phyloP scores from a whole-genome alignment of 2,329 filamentous ascomycete species.

The Monosporascus sp. region DNA sequence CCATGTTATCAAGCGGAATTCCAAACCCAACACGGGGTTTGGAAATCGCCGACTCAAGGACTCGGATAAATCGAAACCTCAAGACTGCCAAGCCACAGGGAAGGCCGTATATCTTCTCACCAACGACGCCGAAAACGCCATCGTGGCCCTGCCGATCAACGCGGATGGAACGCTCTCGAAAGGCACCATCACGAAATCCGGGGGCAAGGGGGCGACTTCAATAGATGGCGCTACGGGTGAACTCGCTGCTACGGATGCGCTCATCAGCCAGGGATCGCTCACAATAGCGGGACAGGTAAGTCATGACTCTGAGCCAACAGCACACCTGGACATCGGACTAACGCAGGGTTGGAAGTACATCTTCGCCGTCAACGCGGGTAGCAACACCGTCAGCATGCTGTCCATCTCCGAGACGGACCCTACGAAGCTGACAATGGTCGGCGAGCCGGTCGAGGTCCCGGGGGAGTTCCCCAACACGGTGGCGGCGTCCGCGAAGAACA shows the following conservation, averaged over 20 bases:
- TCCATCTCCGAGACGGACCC: conserved; percentile 35
- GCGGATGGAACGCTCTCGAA: conserved; percentile 39
- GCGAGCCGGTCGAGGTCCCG: conserved; percentile 35
- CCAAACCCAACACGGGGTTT: background rate
- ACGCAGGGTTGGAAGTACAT: conserved; percentile 17
- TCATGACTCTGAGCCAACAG: conserved; percentile 24
- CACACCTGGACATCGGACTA: conserved; percentile 5
- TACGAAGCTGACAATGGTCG: conserved; percentile 37
- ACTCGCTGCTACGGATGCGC: conserved; percentile 41
- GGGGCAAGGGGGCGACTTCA: conserved; percentile 38
- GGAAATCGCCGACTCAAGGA: too few species aligned
- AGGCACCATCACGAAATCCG: conserved; percentile 37
- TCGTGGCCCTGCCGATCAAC: conserved; percentile 44
- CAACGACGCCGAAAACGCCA: conserved; percentile 43
- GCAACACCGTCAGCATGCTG: conserved; percentile 47
- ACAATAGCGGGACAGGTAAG: conserved; percentile 45
- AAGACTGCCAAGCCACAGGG: conserved; percentile 10
- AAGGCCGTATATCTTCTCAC: conserved; percentile 52
- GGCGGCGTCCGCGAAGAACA: conserved; percentile 36
- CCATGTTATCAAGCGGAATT: conserved; percentile 6
- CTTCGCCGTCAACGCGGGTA: conserved; percentile 51
- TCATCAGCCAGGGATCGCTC: conserved; percentile 46
- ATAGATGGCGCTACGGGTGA: conserved; percentile 31
- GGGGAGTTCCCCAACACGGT: conserved; percentile 50
- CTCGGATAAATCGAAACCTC: too few species aligned